Evolutionary conservation across 176 grass and related monocot species (phyloP), one percentile per base, ranked within the genome.

Genomic region (Poa annua): DNA sequence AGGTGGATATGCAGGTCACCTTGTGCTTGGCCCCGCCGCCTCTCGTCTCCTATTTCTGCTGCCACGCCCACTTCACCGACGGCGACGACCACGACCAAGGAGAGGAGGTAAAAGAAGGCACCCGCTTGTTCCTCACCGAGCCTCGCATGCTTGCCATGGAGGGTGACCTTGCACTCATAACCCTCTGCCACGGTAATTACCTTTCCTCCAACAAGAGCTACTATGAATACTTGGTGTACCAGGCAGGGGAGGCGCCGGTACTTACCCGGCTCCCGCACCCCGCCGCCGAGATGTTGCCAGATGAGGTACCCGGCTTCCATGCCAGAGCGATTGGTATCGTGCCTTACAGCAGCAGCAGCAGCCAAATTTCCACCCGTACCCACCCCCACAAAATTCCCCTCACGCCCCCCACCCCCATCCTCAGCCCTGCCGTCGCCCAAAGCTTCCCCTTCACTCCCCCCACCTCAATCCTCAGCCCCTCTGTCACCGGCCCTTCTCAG

Each of bases 161-260:
- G 59, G 59, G 59, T 62, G 26, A 62, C 59, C 59, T 62, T 14
- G 59, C 25, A 24, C 12, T 62, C 59, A 62, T 62, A 22, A 62
- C 59, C 59, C 59, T 62, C 59, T 62, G 59, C 59, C 59, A 62
- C 59, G 59, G 59, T 0, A 16, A 0, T 2, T 2, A 6, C 11
- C 11, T 3, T 15, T 24, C 59, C 59, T 62, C 24, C 24, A 8
- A 10, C 24, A 62, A 62, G 59, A 12, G 22, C 24, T 26, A 13
- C 59, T 62, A 62, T 6, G 59, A 62, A 62, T 62, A 62, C 59
- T 26, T 62, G 59, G 59, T 62, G 24, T 62, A 62, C 59, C 59
- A 62, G 59, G 59, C 59, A 29, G 25, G 59, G 59, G 1, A 62
- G 2, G 6, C 59, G 59, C n/a, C n/a, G n/a, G 25, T 29, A 6